These are phyloP conservation scores for Lactifluus subvellereus DNA, from an alignment of 768 basidiomycete species.

Conservation along the genomic window DNA sequence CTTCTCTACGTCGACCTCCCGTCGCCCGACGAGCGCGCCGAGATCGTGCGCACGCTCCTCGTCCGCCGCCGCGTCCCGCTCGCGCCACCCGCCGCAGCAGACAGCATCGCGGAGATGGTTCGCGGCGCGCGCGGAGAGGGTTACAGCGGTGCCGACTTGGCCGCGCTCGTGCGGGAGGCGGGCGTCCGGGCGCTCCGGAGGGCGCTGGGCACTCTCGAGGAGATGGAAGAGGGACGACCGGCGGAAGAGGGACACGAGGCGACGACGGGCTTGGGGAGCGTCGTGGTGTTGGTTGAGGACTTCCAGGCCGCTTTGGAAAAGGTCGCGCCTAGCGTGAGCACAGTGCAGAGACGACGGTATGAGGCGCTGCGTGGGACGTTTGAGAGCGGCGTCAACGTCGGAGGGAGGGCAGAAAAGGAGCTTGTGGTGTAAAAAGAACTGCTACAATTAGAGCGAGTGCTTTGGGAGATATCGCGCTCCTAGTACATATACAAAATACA, in stretches of 20 bases:
- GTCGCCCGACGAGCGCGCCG: constrained; percentile 60
- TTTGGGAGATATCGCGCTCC: not conserved
- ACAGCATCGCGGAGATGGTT: constrained; percentile 38
- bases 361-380: constrained; percentile 76
- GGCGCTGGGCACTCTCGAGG: constrained; percentile 60
- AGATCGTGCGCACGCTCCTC: constrained; percentile 75
- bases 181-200: constrained; percentile 77
- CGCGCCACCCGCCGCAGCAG: constrained; percentile 30
- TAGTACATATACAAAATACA: no score
- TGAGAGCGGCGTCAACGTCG: constrained; percentile 70
- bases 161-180: constrained; percentile 82
- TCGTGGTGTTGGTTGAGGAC: constrained; percentile 56
- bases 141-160: constrained; percentile 89
- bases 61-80: constrained; percentile 57
- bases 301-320: constrained; percentile 73
- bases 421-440: not conserved
- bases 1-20: constrained; percentile 91
- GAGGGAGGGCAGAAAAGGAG: constrained; percentile 32
- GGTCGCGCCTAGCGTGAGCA: constrained; percentile 84
- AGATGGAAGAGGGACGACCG: constrained; percentile 40
- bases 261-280: constrained; percentile 25
- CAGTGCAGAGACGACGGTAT: constrained; percentile 75
- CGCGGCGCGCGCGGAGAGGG: constrained; percentile 68
- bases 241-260: constrained; percentile 25
- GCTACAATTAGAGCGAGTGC: not conserved